Percentiles rank a stretch among this genome's conserved stretches.
Conservation (phyloP, 495 filamentous ascomycete genomes). For the Neurospora sp. region DNA sequence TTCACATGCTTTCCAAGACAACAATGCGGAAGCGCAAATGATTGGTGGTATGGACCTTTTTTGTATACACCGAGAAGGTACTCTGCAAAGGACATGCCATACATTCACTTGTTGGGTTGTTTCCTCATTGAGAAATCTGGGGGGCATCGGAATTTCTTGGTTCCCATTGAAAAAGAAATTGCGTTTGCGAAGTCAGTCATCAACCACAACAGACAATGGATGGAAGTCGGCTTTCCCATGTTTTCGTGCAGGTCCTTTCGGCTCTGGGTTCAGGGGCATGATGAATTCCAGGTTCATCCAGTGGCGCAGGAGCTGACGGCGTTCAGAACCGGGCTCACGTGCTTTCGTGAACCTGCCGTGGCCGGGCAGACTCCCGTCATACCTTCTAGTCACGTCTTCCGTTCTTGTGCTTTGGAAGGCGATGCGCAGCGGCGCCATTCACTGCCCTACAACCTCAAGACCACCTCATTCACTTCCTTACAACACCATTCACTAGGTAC, state of each 20-base stretch:
- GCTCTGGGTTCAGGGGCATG: not conserved
- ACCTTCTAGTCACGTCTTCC: not conserved
- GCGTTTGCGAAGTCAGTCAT: not conserved
- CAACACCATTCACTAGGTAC: too few species aligned
- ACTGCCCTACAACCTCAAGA: not conserved
- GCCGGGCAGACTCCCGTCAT: not conserved
- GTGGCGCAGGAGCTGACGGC: not conserved
- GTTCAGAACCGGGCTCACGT: not conserved
- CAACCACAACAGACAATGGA: not conserved
- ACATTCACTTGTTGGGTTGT: not conserved
- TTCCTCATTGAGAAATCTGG: not conserved
- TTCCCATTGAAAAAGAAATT: not conserved
- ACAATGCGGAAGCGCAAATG: not conserved
- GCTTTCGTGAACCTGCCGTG: not conserved
- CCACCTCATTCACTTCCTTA: too few species aligned
- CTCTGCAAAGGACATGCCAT: not conserved
- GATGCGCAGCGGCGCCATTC: not conserved
- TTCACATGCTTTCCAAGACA: not conserved
- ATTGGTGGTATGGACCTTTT: not conserved
- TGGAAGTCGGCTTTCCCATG: not conserved
- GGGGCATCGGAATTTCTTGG: not conserved
- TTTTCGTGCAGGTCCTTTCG: not conserved
- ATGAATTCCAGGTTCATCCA: not conserved
- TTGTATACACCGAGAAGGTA: not conserved
- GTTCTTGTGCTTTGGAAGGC: not conserved